Percentiles rank a stretch among this genome's conserved stretches.
Evolutionary conservation across 1,284 basidiomycete species (phyloP).

Genomic region (Microbotryum intermedium): DNA sequence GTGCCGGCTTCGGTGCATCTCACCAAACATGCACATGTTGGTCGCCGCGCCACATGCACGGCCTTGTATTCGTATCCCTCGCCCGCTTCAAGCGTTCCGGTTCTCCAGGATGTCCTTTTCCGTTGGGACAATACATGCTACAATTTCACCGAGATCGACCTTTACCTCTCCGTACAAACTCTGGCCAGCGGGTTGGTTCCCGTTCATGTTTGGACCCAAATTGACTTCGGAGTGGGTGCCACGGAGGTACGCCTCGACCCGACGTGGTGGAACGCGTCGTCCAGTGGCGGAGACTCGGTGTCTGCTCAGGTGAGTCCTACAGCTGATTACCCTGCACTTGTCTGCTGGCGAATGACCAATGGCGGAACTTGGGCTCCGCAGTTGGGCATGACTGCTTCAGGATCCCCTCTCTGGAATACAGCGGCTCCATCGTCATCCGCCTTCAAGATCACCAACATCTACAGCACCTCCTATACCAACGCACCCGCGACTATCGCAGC

Average conservation of each 20-base stretch:
- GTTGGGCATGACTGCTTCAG: conserved; percentile 19
- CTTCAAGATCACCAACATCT: conserved; percentile 27
- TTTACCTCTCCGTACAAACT: conserved; percentile 21
- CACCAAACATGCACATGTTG: too few relatives aligned
- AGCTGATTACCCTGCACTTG: background rate
- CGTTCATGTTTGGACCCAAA: conserved; percentile 23
- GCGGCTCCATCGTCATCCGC: conserved; percentile 19
- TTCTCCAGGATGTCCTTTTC: too few relatives aligned
- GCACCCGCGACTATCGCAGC: conserved; percentile 1
- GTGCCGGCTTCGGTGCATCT: too few relatives aligned
- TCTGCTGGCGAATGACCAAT: background rate
- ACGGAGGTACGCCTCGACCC: conserved; percentile 23
- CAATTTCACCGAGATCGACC: conserved; percentile 10
- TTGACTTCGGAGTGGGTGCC: conserved; percentile 7
- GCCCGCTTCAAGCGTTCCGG: too few relatives aligned
- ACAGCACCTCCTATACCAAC: conserved; percentile 18
- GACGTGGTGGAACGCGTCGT: conserved; percentile 26
- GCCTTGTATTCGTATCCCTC: too few relatives aligned
- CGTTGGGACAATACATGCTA: too few relatives aligned
- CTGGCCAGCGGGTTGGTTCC: conserved; percentile 7
- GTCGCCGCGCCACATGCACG: too few relatives aligned
- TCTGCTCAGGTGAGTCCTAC: conserved; percentile 18
- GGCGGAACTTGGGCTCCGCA: background rate
- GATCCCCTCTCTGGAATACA: conserved; percentile 27
- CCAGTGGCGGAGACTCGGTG: conserved; percentile 19